Percentiles rank a stretch among this genome's conserved stretches.
Evolutionary conservation across 2,329 filamentous ascomycete species (phyloP).

Genomic region (Grosmannia serpens): DNA sequence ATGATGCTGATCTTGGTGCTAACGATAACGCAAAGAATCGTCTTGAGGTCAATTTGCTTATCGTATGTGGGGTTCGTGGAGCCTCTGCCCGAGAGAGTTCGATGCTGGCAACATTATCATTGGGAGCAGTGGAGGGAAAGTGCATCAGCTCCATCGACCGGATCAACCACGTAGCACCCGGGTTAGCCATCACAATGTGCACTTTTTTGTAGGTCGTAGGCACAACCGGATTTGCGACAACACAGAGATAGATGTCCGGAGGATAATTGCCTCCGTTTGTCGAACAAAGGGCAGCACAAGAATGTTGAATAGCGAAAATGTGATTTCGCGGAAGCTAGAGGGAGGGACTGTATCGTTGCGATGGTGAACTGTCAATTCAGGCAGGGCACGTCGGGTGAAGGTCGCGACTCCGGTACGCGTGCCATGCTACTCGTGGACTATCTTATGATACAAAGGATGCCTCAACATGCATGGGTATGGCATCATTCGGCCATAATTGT

Average conservation of each 20-base stretch:
- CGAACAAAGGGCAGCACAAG: neutral
- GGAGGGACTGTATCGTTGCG: neutral
- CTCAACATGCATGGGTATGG: neutral
- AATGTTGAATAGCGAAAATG: neutral
- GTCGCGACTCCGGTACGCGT: neutral
- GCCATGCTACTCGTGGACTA: neutral
- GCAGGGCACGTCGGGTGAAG: neutral
- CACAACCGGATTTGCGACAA: neutral
- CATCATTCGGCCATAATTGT: neutral
- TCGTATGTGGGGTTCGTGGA: neutral
- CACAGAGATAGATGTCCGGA: too few relatives aligned
- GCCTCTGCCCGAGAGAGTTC: neutral
- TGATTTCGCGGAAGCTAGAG: neutral
- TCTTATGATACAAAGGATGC: neutral
- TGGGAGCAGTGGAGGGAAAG: neutral
- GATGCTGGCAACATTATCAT: neutral
- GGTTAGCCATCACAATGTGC: neutral
- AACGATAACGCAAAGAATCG: neutral
- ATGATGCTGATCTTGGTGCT: slow-evolving; percentile 7
- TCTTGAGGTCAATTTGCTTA: neutral
- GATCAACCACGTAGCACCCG: neutral
- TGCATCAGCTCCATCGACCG: neutral
- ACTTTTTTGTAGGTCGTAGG: neutral
- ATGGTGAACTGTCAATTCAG: neutral
- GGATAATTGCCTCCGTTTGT: neutral